phyloP scores from a whole-genome alignment of 306 rosid species.

The Mucuna pruriens region DNA sequence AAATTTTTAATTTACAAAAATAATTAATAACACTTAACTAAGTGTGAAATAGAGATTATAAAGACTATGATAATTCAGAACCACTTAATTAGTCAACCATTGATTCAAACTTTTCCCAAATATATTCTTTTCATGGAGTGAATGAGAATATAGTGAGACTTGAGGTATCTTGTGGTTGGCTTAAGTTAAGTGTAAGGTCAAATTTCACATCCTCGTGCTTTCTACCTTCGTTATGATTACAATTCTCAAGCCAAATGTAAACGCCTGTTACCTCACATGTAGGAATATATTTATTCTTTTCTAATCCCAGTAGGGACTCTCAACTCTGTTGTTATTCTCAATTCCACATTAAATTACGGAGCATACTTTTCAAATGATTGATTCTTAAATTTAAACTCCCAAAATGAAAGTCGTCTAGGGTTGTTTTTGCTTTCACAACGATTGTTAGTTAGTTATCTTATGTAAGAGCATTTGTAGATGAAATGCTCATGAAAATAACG shows the following conservation, averaged over 20 bases:
- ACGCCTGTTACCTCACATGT: not conserved
- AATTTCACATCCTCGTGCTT: slow-evolving; percentile 8
- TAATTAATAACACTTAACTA: too few species aligned
- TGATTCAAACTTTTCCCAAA: slow-evolving; percentile 27
- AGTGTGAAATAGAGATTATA: too few species aligned
- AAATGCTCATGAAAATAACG: not conserved
- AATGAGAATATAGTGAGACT: slow-evolving; percentile 13
- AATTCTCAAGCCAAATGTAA: not conserved
- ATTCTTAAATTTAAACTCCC: not conserved
- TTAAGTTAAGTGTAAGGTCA: slow-evolving; percentile 24
- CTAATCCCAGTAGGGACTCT: not conserved
- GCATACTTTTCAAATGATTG: not conserved
- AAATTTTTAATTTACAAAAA: too few species aligned
- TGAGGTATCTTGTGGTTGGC: slow-evolving; percentile 5
- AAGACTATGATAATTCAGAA: too few species aligned
- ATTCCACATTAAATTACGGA: slow-evolving; percentile 14
- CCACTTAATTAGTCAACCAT: slow-evolving; percentile 38
- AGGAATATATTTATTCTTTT: not conserved
- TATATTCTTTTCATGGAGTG: slow-evolving; percentile 21
- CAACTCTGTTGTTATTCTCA: not conserved
- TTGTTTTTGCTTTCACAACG: not conserved
- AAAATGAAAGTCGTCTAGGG: not conserved
- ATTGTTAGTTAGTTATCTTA: not conserved
- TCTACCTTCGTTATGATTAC: slow-evolving; percentile 1
- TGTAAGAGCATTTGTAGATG: not conserved